These are phyloP conservation scores for Carex littledalei DNA, from an alignment of 176 grass and related monocot species.

Conservation along the genomic window DNA sequence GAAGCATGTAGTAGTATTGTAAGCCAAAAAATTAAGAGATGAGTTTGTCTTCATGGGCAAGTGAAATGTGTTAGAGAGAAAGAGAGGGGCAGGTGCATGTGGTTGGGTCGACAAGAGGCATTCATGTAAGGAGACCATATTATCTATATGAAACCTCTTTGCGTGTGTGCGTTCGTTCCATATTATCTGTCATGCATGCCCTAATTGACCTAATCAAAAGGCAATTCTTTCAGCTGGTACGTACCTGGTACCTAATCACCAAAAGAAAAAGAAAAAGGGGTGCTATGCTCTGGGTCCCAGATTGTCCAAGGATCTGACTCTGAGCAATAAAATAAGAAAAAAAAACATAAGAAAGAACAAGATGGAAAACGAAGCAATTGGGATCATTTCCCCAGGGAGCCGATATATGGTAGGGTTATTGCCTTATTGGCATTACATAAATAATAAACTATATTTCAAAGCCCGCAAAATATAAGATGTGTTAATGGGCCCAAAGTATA, in stretches of 20 bases:
- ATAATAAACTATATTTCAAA: background rate
- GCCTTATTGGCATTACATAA: background rate
- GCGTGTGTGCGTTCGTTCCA: background rate
- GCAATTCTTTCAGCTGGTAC: background rate
- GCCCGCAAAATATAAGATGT: background rate
- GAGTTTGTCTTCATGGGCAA: constrained; percentile 6
- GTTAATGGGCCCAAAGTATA: background rate
- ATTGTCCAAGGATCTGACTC: background rate
- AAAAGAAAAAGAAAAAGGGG: background rate
- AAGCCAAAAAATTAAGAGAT: background rate
- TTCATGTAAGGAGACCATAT: background rate
- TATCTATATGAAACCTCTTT: background rate
- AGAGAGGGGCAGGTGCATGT: background rate
- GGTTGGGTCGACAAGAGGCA: constrained; percentile 11
- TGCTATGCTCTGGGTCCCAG: no score
- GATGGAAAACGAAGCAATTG: background rate
- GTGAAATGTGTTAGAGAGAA: background rate
- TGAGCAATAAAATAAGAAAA: background rate
- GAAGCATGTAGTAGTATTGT: background rate
- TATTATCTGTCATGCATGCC: no score
- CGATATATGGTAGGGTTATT: no score
- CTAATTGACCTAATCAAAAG: background rate
- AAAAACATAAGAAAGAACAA: background rate
- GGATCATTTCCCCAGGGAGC: no score
- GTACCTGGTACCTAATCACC: background rate